Percentiles rank a stretch among this genome's conserved stretches.
Conservation (phyloP, 2,329 filamentous ascomycete species). For the Lachnellula cervina region DNA sequence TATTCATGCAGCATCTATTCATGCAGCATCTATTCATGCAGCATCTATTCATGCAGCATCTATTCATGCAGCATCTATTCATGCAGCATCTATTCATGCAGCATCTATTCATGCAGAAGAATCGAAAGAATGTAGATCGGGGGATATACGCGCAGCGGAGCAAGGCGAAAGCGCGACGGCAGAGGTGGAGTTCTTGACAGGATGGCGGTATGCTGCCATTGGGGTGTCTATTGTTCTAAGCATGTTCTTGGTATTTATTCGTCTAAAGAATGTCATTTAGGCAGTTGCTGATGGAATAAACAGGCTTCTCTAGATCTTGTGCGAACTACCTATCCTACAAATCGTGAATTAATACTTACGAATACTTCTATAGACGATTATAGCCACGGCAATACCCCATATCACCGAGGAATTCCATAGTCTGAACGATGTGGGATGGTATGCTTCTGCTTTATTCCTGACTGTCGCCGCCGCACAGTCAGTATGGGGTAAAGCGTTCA, state of each 20-base stretch:
- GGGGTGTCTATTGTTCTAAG: background rate
- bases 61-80: too few species aligned
- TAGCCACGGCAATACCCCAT: slow-evolving; percentile 36
- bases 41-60: too few species aligned
- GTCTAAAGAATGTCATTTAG: too few species aligned
- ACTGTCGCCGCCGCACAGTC: slow-evolving; percentile 30
- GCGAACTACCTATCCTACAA: background rate
- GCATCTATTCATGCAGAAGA: too few species aligned
- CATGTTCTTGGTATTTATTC: background rate
- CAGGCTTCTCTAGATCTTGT: background rate
- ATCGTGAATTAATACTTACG: background rate
- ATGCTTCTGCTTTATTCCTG: slow-evolving; percentile 49
- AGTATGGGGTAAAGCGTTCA: slow-evolving; percentile 10
- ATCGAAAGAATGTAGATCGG: too few species aligned
- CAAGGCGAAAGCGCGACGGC: background rate
- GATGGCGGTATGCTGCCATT: background rate
- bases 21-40: too few species aligned
- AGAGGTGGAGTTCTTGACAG: background rate
- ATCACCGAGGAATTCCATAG: background rate
- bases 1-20: too few species aligned
- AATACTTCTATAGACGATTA: slow-evolving; percentile 29
- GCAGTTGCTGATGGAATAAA: background rate
- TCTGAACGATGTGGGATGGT: slow-evolving; percentile 44
- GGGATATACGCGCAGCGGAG: too few species aligned
- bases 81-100: too few species aligned